Evolutionary conservation across 345 rosid genomes (phyloP).

Genomic region (Erodium maritimum): DNA sequence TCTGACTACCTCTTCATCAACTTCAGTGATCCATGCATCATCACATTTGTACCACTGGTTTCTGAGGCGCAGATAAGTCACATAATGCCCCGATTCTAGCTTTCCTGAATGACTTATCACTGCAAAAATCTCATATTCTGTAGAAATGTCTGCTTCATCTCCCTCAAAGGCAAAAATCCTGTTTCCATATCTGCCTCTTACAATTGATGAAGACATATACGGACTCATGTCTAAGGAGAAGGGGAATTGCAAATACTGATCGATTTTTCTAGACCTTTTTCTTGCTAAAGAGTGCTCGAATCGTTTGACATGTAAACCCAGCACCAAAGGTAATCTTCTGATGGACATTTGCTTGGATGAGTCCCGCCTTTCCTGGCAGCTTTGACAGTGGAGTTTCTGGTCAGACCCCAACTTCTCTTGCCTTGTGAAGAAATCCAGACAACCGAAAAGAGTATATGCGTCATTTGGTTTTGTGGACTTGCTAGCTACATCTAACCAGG

Average conservation of each 20-base stretch:
- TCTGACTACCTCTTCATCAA: slow-evolving; percentile 72
- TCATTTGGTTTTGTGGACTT: slow-evolving; percentile 26
- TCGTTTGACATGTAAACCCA: slow-evolving; percentile 82
- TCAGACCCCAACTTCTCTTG: slow-evolving; percentile 78
- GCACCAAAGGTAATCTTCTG: slow-evolving; percentile 70
- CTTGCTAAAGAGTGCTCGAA: slow-evolving; percentile 63
- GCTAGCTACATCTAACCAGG: slow-evolving; percentile 18
- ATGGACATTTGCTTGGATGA: slow-evolving; percentile 85
- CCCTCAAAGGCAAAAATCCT: slow-evolving; percentile 49
- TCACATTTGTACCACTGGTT: slow-evolving; percentile 89
- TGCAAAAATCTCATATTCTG: slow-evolving; percentile 77
- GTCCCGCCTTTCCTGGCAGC: slow-evolving; percentile 66
- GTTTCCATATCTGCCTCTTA: slow-evolving; percentile 63
- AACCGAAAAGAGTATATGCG: slow-evolving; percentile 57
- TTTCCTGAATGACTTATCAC: slow-evolving; percentile 75
- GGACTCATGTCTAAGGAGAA: slow-evolving; percentile 70
- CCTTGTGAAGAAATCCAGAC: slow-evolving; percentile 72
- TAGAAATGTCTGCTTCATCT: slow-evolving; percentile 40
- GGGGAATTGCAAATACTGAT: slow-evolving; percentile 75
- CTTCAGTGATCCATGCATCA: slow-evolving; percentile 84
- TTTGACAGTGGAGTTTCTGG: slow-evolving; percentile 78
- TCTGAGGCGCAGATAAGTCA: slow-evolving; percentile 57
- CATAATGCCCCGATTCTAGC: slow-evolving; percentile 80
- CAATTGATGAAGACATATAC: slow-evolving; percentile 63
- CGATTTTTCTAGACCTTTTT: slow-evolving; percentile 60